Evolutionary conservation across 306 rosid genomes (phyloP).

Genomic region (peach (Prunus persica)): Prunus_persica_NCBIv2 NC_034010.1:29611001-29611500

Average conservation of each 20-base stretch:
- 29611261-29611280: slow-evolving; percentile 60
- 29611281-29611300: slow-evolving; percentile 89
- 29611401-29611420: slow-evolving; percentile 90
- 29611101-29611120: slow-evolving; percentile 32
- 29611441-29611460: slow-evolving; percentile 61
- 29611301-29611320: slow-evolving; percentile 77
- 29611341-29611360: slow-evolving; percentile 48
- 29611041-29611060: no score
- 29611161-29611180: slow-evolving; percentile 57
- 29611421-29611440: slow-evolving; percentile 81
- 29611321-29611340: slow-evolving; percentile 62
- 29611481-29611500: slow-evolving; percentile 56
- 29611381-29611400: slow-evolving; percentile 78
- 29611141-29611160: slow-evolving; percentile 76
- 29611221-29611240: slow-evolving; percentile 76
- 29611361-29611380: slow-evolving; percentile 55
- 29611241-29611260: slow-evolving; percentile 83
- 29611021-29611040: no score
- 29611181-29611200: slow-evolving; percentile 91
- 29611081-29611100: not conserved
- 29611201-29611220: slow-evolving; percentile 60
- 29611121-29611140: slow-evolving; percentile 58
- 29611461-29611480: slow-evolving; percentile 80
- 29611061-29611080: not conserved
- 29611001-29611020: no score